phyloP scores from a whole-genome alignment of 2,329 filamentous ascomycete species.

The Beauveria varroae region DNA sequence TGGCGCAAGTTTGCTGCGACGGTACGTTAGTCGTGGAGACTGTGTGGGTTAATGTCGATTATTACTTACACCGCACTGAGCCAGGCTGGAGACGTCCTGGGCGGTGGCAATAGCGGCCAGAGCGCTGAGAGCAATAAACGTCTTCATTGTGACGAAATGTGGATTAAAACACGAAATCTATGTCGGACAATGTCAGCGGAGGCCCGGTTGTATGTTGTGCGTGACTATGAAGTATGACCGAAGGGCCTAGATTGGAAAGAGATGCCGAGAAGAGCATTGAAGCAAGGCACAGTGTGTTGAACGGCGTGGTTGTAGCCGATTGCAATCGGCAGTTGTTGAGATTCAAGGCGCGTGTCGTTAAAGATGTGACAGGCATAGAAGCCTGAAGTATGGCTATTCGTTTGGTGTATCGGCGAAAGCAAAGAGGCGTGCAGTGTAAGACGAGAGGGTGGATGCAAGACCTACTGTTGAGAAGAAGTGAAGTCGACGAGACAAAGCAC shows the following conservation, averaged over 20 bases:
- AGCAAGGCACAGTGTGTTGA: background rate
- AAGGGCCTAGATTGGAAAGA: too few relatives aligned
- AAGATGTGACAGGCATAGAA: background rate
- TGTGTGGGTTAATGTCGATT: background rate
- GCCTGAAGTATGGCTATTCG: background rate
- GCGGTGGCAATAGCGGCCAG: conserved; percentile 33
- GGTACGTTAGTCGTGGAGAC: conserved; percentile 9
- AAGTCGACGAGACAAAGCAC: conserved; percentile 10
- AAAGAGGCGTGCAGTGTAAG: background rate
- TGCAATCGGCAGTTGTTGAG: background rate
- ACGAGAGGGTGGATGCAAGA: background rate
- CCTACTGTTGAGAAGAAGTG: background rate
- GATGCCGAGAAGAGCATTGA: background rate
- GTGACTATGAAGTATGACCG: background rate
- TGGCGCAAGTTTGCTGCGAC: conserved; percentile 40
- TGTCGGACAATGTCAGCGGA: conserved; percentile 16
- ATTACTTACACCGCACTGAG: conserved; percentile 46
- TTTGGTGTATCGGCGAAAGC: background rate
- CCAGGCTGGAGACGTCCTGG: conserved; percentile 35
- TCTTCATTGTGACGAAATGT: conserved; percentile 42
- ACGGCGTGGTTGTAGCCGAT: background rate
- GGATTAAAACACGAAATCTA: conserved; percentile 11
- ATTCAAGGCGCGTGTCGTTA: background rate
- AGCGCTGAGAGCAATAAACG: conserved; percentile 34
- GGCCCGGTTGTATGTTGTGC: background rate